Base-by-base conservation (phyloP, 257 asterid genomes). In the Solanum medicagineum region DNA sequence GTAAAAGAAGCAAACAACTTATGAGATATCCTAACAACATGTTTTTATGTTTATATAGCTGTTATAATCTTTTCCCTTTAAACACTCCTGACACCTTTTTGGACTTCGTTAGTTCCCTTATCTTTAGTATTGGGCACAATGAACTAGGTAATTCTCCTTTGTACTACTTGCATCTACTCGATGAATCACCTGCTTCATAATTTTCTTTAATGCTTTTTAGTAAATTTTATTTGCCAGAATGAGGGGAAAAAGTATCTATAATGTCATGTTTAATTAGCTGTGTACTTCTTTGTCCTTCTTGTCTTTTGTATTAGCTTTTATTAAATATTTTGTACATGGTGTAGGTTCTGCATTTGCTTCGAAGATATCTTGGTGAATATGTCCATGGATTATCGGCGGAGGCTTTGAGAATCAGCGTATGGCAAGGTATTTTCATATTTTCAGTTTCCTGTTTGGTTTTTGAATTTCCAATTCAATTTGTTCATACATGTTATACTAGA, bases 311-410 rank as follows among this genome's bases (percentile, higher is more conserved):
- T 81, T 63, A 80, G 84, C 45, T 84, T 51, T 65, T 63, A 53
- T 66, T 83, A 77, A 73, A 73, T 68, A 22, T 81, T 85, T 55
- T 66, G 73, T 84, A 26, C 60, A 55, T 69, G 87, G 84, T 83
- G 75, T 89, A 96, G 99, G 99, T 96, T 88, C 88, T 96, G 92
- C 98, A 96, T 91, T 92, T 96, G 95, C 99, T 97, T 90, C 98
- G 99, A 66, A 94, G 91, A 84, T 97, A 97, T 88, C 90, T 97
- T 96, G 99, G 99, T 47, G 99, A 97, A 91, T 97, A 97, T 87
- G 99, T 97, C 89, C 98, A 97, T 87, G 99, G 99, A 85, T 90
- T 97, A 87, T 97, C 99, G 13, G 91, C 98, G 22, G 99, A 97
- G 91, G 98, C 99, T 88, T 88, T 97, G 92, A 91, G 98, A 83